Conservation (phyloP, 164 flowering plant genomes). For the Nymphaea thermarum region DNA sequence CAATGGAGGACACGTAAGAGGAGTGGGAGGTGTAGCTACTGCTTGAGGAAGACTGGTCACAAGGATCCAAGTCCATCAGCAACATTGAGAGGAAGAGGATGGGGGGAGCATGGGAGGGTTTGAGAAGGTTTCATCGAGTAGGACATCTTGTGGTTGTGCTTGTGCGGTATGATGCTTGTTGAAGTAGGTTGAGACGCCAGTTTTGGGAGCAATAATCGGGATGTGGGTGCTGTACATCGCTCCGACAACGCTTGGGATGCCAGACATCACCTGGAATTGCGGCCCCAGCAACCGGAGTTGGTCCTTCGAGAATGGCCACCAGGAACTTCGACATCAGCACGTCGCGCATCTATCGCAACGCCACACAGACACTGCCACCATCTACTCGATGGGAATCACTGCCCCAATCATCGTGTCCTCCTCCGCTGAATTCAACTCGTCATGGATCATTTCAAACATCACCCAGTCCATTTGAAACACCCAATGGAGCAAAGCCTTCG, state of each 20-base stretch:
- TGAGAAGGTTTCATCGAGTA: conserved; percentile 25
- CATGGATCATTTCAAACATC: conserved; percentile 69
- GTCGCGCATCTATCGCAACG: conserved; percentile 61
- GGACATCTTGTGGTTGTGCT: conserved; percentile 72
- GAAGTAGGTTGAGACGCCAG: conserved; percentile 50
- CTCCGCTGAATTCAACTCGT: conserved; percentile 50
- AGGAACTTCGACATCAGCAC: conserved; percentile 64
- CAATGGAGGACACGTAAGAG: too few species aligned
- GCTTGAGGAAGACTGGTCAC: too few species aligned
- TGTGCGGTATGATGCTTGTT: conserved; percentile 56
- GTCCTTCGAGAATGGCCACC: conserved; percentile 40
- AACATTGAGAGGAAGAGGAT: too few species aligned
- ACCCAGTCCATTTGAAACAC: conserved; percentile 67
- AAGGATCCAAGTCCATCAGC: too few species aligned
- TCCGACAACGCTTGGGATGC: conserved; percentile 57
- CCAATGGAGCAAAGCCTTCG: conserved; percentile 47
- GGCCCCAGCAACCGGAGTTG: conserved; percentile 10
- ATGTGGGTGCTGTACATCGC: conserved; percentile 74
- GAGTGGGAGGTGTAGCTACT: too few species aligned
- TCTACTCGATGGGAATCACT: conserved; percentile 69
- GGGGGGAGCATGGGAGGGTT: too few species aligned
- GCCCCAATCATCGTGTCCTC: conserved; percentile 75
- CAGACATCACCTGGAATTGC: conserved; percentile 37
- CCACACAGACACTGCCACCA: conserved; percentile 84
- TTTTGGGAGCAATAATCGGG: conserved; percentile 76